Evolutionary conservation across 257 asterid species (phyloP), one percentile per base, ranked within the genome.

Genomic region (Plantago ovata): DNA sequence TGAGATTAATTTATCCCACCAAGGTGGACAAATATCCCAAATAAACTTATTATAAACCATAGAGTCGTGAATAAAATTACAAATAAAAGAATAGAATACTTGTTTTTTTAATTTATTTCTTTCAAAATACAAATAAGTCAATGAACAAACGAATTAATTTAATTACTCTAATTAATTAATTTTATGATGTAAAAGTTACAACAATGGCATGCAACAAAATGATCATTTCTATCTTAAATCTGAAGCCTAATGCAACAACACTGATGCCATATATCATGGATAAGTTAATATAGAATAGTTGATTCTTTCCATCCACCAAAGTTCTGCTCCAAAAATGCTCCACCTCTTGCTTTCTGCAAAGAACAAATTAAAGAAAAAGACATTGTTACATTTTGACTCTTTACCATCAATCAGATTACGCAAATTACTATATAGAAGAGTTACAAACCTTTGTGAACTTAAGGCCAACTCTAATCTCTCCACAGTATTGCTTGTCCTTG

Each of bases 381-480:
- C 23, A 16, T 19, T n/a, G 56, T 10, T 22, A 13, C 32, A 20
- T 49, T 10, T 21, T 51, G 13, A 11, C 56, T 51, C n/a, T n/a
- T n/a, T n/a, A n/a, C n/a, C n/a, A n/a, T n/a, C n/a, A n/a, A n/a
- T n/a, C n/a, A n/a, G n/a, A n/a, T n/a, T n/a, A n/a, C n/a, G n/a
- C n/a, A n/a, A n/a, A n/a, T 22, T 51, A 36, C 9, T 51, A 19
- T 51, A 22, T 19, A 19, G 10, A 9, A 49, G 12, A 20, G 24
- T 28, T 1, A 15, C 36, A 33, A 33, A 55, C 60, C 60, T 55
- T n/a, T 8, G 44, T 55, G 32, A 55, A 55, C 42, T 55, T 55
- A 24, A 55, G 60, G 23, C 60, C 60, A 16, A 55, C 47, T 39
- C 46, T 40, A 55, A 55, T 32, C 60, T 55, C 60, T 4, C 60